Evolutionary conservation across 257 asterid genomes (phyloP).

Genomic region (Nicotiana sylvestris): DNA sequence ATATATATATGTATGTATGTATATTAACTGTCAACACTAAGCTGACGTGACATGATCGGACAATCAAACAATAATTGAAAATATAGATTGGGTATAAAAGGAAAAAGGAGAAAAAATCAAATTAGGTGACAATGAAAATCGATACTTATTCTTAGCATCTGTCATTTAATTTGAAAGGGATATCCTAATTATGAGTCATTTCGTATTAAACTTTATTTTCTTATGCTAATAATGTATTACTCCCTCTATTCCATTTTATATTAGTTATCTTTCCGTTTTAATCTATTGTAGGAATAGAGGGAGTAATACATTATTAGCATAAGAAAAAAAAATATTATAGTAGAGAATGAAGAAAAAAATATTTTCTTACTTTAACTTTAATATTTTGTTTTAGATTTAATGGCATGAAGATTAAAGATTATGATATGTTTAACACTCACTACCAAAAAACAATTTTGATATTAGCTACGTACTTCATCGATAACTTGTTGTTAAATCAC

Average conservation of each 20-base stretch:
- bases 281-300: background rate
- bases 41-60: background rate
- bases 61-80: background rate
- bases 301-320: too few species aligned
- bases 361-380: too few species aligned
- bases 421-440: too few species aligned
- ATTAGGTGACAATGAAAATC: background rate
- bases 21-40: background rate
- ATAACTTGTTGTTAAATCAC: too few species aligned
- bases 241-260: background rate
- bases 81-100: background rate
- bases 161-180: background rate
- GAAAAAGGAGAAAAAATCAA: background rate
- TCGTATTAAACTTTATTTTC: background rate
- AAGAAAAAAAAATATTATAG: too few species aligned
- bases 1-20: too few species aligned
- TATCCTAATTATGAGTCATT: background rate
- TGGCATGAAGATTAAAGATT: too few species aligned
- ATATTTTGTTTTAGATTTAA: too few species aligned
- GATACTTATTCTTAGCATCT: background rate
- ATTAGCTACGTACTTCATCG: too few species aligned
- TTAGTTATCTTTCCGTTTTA: background rate
- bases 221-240: background rate
- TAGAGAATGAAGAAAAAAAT: too few species aligned
- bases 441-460: too few species aligned